Evolutionary conservation across 2,329 filamentous ascomycete species (phyloP).

Genomic region (Ascochyta viciae-villosae): DNA sequence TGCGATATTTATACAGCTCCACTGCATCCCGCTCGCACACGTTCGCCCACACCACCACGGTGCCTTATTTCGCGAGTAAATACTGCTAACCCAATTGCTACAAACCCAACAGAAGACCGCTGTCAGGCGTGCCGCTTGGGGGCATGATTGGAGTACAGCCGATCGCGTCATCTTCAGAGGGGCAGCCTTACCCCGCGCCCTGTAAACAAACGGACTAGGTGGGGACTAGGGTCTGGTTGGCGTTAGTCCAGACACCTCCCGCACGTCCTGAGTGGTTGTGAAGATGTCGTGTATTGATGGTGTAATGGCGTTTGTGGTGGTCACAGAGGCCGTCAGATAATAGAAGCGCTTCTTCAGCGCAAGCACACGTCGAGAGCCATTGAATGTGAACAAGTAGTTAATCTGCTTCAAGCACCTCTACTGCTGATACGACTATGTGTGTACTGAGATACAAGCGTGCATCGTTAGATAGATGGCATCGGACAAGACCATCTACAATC

Average conservation of each 20-base stretch:
- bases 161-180: conserved; percentile 14
- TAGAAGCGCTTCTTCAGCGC: too few species aligned
- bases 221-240: conserved; percentile 4
- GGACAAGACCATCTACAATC: conserved; percentile 3
- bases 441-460: background rate
- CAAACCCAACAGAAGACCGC: background rate
- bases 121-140: conserved; percentile 7
- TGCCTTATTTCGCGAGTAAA: background rate
- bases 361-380: too few species aligned
- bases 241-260: background rate
- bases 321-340: background rate
- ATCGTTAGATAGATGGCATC: background rate
- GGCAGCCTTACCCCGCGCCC: conserved; percentile 13
- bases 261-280: too few species aligned
- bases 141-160: conserved; percentile 11
- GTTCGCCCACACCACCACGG: conserved; percentile 1
- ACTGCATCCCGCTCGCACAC: background rate
- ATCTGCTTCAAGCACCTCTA: too few species aligned
- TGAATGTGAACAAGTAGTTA: too few species aligned
- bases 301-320: background rate
- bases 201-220: conserved; percentile 12
- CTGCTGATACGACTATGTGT: background rate
- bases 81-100: background rate
- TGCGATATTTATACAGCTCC: background rate
- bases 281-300: background rate